Percentiles rank a stretch among this genome's conserved stretches.
phyloP scores from a whole-genome alignment of 208 protist species.

The Acanthamoeba rhysodes region DNA sequence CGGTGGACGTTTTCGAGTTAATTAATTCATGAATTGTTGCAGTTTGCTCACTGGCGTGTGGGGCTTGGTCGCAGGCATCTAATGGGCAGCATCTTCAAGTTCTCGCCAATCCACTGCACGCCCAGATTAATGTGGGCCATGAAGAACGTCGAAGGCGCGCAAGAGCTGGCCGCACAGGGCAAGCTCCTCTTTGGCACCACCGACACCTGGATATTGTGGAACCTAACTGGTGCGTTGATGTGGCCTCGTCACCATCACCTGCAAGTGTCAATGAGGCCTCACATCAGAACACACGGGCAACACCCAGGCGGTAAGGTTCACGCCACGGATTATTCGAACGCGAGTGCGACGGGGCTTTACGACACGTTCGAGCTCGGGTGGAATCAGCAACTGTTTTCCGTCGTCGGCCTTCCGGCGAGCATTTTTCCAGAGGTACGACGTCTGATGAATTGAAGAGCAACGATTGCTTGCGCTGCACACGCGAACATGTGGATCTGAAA shows the following conservation, averaged over 20 bases:
- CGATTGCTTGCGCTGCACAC: constrained; percentile 32
- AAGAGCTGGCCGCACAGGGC: constrained; percentile 61
- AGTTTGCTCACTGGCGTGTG: background rate
- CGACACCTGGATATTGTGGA: constrained; percentile 84
- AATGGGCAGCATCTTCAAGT: constrained; percentile 74
- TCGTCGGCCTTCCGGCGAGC: constrained; percentile 76
- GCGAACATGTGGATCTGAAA: too few relatives aligned
- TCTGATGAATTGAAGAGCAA: background rate
- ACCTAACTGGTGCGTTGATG: constrained; percentile 66
- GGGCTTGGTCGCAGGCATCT: background rate
- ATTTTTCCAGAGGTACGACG: constrained; percentile 71
- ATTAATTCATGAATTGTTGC: background rate
- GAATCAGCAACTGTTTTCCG: constrained; percentile 77
- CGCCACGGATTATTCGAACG: constrained; percentile 81
- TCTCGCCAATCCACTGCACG: constrained; percentile 63
- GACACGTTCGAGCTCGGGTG: constrained; percentile 65
- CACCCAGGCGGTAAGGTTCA: constrained; percentile 78
- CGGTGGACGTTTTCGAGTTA: background rate
- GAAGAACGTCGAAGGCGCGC: constrained; percentile 75
- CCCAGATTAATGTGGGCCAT: constrained; percentile 78
- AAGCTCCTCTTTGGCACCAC: constrained; percentile 84
- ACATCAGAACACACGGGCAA: constrained; percentile 83
- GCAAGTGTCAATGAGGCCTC: too few relatives aligned
- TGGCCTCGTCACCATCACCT: background rate
- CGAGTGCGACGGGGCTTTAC: constrained; percentile 76